Evolutionary conservation across 2,329 filamentous ascomycete species (phyloP).

Genomic region (Exutisphaerella laricina): DNA sequence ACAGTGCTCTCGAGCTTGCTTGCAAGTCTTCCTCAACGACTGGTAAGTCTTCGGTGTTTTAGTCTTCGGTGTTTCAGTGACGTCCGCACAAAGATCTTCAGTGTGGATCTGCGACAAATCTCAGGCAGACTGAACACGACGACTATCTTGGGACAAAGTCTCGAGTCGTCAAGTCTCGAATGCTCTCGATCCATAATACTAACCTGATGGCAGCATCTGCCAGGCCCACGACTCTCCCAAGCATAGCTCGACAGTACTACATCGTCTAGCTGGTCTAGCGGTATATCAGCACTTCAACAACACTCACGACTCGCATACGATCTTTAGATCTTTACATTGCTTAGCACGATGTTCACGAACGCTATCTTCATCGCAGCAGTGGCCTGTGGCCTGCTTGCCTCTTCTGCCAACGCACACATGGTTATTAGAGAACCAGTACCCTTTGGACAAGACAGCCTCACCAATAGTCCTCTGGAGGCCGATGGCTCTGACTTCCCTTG

Average conservation of each 20-base stretch:
- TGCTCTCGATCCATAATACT: neutral
- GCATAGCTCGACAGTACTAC: slow-evolving; percentile 1
- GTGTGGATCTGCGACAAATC: slow-evolving; percentile 10
- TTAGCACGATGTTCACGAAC: slow-evolving; percentile 19
- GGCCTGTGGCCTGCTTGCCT: slow-evolving; percentile 17
- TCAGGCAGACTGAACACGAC: slow-evolving; percentile 3
- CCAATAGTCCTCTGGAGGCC: slow-evolving; percentile 59
- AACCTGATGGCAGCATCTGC: neutral
- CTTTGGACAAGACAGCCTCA: slow-evolving; percentile 50
- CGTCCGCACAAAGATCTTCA: too few relatives aligned
- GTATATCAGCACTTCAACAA: slow-evolving; percentile 15
- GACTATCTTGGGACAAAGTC: neutral
- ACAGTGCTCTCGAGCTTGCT: slow-evolving; percentile 12
- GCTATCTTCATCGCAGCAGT: slow-evolving; percentile 14
- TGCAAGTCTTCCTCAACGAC: slow-evolving; percentile 5
- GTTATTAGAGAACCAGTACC: slow-evolving; percentile 64
- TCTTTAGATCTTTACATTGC: slow-evolving; percentile 11
- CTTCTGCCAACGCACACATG: slow-evolving; percentile 62
- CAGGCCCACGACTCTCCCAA: neutral
- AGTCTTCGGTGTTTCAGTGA: too few relatives aligned
- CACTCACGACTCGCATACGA: slow-evolving; percentile 20
- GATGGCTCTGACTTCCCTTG: slow-evolving; percentile 67
- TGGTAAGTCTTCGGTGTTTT: slow-evolving; percentile 11
- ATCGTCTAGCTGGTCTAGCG: slow-evolving; percentile 24
- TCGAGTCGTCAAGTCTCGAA: neutral